These are phyloP conservation scores for Aspergillaceae sp. DNA, from an alignment of 2,329 filamentous ascomycete species.

Conservation along the genomic window DNA sequence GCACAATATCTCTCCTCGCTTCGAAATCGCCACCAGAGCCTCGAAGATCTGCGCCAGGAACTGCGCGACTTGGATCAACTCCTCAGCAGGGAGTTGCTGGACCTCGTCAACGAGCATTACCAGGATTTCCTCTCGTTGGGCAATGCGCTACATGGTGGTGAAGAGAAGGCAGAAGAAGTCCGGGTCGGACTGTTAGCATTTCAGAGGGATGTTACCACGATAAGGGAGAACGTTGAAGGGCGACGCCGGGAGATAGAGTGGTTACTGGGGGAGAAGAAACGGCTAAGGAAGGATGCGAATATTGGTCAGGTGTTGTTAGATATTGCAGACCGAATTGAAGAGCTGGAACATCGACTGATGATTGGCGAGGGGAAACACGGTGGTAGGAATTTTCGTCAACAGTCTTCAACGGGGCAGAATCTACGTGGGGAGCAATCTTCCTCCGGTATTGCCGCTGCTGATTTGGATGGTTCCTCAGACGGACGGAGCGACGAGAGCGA, in stretches of 20 bases:
- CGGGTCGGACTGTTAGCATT: conserved; percentile 81
- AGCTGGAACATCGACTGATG: conserved; percentile 61
- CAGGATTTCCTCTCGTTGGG: conserved; percentile 81
- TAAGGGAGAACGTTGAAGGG: conserved; percentile 57
- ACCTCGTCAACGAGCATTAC: conserved; percentile 93
- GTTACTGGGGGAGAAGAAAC: conserved; percentile 58
- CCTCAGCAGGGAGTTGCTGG: conserved; percentile 77
- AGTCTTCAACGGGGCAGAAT: too few relatives aligned
- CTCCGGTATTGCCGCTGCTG: conserved; percentile 13
- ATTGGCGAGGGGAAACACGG: conserved; percentile 42
- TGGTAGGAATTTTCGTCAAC: too few relatives aligned
- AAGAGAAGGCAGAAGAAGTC: conserved; percentile 85
- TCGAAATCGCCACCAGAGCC: conserved; percentile 82
- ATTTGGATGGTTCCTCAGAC: conserved; percentile 25
- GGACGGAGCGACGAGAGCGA: conserved; percentile 29
- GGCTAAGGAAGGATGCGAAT: conserved; percentile 56
- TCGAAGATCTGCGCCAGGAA: conserved; percentile 84
- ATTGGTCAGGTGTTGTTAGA: conserved; percentile 44
- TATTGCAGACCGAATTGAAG: conserved; percentile 40
- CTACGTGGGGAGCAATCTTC: too few relatives aligned
- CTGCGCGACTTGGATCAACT: conserved; percentile 70
- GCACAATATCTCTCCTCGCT: conserved; percentile 74
- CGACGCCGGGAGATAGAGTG: conserved; percentile 55
- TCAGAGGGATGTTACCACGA: conserved; percentile 66
- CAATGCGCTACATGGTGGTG: conserved; percentile 71